Conservation (phyloP, 1,139 yeast species). For the Yamadazyma taylorii region DNA sequence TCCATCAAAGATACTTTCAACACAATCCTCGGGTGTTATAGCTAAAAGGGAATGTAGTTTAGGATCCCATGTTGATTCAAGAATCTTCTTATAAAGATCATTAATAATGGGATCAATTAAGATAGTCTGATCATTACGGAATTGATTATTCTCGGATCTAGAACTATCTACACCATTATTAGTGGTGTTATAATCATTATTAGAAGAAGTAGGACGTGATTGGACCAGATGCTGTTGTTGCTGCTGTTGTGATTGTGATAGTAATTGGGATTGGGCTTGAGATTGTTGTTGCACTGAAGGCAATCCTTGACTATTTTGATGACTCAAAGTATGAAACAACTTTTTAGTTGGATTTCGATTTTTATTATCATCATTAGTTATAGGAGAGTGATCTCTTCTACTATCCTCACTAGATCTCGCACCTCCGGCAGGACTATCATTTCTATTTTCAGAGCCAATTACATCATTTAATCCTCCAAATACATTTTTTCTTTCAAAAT, state of each 20-base stretch:
- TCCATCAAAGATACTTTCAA: conserved; percentile 67
- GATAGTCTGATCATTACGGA: conserved; percentile 8
- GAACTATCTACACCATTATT: background rate
- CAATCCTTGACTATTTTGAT: background rate
- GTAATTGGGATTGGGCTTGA: too few relatives aligned
- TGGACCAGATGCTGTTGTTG: background rate
- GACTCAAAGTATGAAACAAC: background rate
- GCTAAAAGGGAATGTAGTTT: conserved; percentile 60
- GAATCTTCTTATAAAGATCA: conserved; percentile 57
- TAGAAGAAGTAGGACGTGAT: background rate
- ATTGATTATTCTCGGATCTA: background rate
- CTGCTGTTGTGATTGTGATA: too few relatives aligned
- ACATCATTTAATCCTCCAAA: conserved; percentile 45
- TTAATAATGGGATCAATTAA: conserved; percentile 53
- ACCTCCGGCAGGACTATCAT: background rate
- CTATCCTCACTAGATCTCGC: conserved; percentile 8
- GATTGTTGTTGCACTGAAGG: too few relatives aligned
- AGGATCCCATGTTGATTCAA: conserved; percentile 77
- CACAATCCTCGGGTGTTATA: conserved; percentile 67
- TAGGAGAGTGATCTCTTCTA: conserved; percentile 9
- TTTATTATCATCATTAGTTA: conserved; percentile 3
- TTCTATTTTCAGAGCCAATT: conserved; percentile 15
- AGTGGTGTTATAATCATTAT: background rate
- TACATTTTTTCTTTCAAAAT: conserved; percentile 37
- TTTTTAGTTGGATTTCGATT: background rate